Base-by-base conservation (phyloP, 257 asterid genomes). In the Fraxinus quadrangulata region DNA sequence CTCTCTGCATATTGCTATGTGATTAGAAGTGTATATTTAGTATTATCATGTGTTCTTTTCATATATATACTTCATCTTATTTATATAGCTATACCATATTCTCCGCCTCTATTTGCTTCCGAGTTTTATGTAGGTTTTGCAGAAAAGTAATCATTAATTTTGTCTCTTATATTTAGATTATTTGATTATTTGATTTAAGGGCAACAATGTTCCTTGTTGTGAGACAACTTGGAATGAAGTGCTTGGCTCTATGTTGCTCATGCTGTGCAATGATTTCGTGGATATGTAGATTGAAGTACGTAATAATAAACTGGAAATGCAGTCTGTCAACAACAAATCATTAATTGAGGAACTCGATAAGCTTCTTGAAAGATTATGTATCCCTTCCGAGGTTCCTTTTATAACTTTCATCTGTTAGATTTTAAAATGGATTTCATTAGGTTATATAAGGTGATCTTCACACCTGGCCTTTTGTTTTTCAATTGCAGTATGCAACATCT, bases 261-360 rank as follows among this genome's bases (percentile, higher is more conserved):
- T 79, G 70, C 68, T 33, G 39, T 77, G 7, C 16, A 56, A 26
- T 74, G 40, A 82, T 45, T 65, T 83, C 65, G 70, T 83, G 75
- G 69, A 67, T 80, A 36, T 79, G 88, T 97, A 96, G 99, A 96
- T 96, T 75, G 99, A 96, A 88, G 84, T 82, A 13, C 92, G 97
- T 56, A 96, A 96, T 84, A 96, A 96, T 89, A 96, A 92, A 88
- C 92, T 96, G 87, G 99, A 96, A 89, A 87, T 92, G 98, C 98
- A 93, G 85, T 92, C 99, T 30, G 89, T 90, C 75, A 96, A 96
- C 88, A 96, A 96, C 88, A 92, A 89, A 86, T 75, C 90, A 49
- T 85, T 96, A 79, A 87, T 93, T 82, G 99, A 92, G 89, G 97
- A 93, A 86, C 97, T 96, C 40, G 98, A 96, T 75, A 92, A 86